Evolutionary conservation across 169 alveolate species (phyloP).

Genomic region (Plasmodium coatneyi): DNA sequence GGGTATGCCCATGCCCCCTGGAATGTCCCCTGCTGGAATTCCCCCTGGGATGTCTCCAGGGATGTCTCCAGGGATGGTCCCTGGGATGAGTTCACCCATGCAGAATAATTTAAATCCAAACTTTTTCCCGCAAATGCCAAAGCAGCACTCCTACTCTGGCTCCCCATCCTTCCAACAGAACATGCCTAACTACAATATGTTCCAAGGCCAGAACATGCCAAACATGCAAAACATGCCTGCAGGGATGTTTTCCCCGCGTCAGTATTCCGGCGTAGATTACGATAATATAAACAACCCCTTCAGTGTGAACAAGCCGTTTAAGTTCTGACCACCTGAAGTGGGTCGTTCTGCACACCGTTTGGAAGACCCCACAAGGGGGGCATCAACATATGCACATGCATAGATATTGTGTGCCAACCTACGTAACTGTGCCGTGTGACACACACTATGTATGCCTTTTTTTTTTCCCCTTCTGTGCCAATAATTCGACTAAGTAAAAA

Average conservation of each 20-base stretch:
- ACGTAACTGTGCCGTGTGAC: background rate
- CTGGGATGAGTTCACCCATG: slow-evolving; percentile 5
- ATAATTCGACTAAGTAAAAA: background rate
- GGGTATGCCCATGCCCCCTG: slow-evolving; percentile 14
- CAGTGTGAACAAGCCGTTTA: slow-evolving; percentile 23
- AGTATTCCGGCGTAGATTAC: slow-evolving; percentile 8
- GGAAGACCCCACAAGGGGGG: background rate
- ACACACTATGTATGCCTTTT: background rate
- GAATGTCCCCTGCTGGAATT: background rate
- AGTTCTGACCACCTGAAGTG: background rate
- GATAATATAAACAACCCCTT: slow-evolving; percentile 36
- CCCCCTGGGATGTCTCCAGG: background rate
- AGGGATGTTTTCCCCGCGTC: slow-evolving; percentile 1
- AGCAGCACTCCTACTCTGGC: slow-evolving; percentile 40
- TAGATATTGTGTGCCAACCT: background rate
- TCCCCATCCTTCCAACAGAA: slow-evolving; percentile 21
- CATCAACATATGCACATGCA: background rate
- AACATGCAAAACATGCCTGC: slow-evolving; percentile 16
- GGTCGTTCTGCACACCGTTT: background rate
- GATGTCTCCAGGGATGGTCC: background rate
- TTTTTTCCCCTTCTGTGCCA: background rate
- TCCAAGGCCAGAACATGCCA: slow-evolving; percentile 13
- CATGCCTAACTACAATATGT: slow-evolving; percentile 2
- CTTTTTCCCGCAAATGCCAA: slow-evolving; percentile 53
- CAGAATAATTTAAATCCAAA: slow-evolving; percentile 18